Conservation (phyloP, 805 yeast genomes). For the Candida sakaeoensis region DNA sequence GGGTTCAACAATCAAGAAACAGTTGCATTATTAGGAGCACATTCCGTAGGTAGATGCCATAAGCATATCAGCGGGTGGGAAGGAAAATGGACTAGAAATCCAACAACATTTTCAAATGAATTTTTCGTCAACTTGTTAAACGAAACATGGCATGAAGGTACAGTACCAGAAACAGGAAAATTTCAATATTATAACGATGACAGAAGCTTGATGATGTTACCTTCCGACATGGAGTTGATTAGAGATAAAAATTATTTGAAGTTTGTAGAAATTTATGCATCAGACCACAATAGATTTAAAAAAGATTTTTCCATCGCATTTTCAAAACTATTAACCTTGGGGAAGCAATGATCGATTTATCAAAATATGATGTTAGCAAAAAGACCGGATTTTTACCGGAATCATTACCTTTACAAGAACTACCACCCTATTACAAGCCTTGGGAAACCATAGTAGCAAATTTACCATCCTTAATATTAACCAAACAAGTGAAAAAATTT, state of each 20-base stretch:
- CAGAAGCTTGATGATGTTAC: conserved; percentile 78
- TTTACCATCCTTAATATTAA: conserved; percentile 70
- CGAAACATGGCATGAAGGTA: conserved; percentile 47
- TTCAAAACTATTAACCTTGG: conserved; percentile 70
- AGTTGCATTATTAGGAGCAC: conserved; percentile 72
- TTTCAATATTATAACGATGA: conserved; percentile 57
- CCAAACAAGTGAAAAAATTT: conserved; percentile 55
- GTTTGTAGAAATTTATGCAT: conserved; percentile 67
- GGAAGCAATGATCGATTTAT: conserved; percentile 32
- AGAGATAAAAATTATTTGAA: conserved; percentile 55
- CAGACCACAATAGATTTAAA: conserved; percentile 59
- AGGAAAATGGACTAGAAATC: conserved; percentile 87
- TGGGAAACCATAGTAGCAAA: conserved; percentile 74
- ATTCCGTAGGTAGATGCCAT: conserved; percentile 75
- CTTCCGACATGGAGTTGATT: conserved; percentile 71
- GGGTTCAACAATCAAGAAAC: conserved; percentile 70
- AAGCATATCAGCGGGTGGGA: conserved; percentile 70
- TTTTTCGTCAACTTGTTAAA: conserved; percentile 44
- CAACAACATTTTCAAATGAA: conserved; percentile 71
- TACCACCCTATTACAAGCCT: conserved; percentile 62
- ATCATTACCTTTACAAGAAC: conserved; percentile 53
- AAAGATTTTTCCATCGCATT: conserved; percentile 64
- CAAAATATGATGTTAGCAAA: conserved; percentile 60
- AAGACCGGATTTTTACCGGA: conserved; percentile 78
- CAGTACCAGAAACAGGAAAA: conserved; percentile 49